Percentiles rank a stretch among this genome's conserved stretches.
Evolutionary conservation across 441 rosid species (phyloP).

Genomic region (Metrosideros polymorpha): DNA sequence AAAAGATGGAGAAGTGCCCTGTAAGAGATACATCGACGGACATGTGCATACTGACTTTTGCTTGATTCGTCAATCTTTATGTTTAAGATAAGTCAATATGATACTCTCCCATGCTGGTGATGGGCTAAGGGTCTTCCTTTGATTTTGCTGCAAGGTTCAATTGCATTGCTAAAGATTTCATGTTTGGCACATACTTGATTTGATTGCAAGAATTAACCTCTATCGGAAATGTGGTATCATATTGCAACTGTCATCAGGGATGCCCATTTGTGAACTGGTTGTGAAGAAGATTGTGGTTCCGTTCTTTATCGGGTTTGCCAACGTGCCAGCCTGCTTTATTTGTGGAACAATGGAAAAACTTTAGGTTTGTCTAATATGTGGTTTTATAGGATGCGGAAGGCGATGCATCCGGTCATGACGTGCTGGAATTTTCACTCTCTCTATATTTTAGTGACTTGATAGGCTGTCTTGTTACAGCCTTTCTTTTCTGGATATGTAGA

Average conservation of each 20-base stretch:
- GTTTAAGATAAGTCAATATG: not conserved
- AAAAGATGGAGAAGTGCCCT: not conserved
- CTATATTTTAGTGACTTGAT: conserved; percentile 20
- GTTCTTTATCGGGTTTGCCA: conserved; percentile 59
- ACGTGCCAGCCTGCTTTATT: conserved; percentile 57
- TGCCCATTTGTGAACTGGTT: not conserved
- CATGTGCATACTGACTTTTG: not conserved
- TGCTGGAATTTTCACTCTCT: not conserved
- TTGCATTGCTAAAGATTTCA: not conserved
- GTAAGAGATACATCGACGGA: not conserved
- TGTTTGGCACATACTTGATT: not conserved
- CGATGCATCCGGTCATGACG: conserved; percentile 7
- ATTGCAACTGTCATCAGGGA: not conserved
- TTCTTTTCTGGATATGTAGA: too few relatives aligned
- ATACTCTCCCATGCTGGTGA: not conserved
- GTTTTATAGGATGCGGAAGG: conserved; percentile 96
- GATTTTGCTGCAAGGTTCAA: not conserved
- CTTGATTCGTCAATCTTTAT: not conserved
- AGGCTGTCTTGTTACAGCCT: too few relatives aligned
- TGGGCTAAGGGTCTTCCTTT: too few relatives aligned
- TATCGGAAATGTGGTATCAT: not conserved
- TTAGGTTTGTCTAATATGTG: conserved; percentile 90
- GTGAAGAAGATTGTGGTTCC: not conserved
- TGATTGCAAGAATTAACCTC: not conserved
- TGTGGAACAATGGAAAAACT: conserved; percentile 74